Evolutionary conservation across 768 basidiomycete genomes (phyloP), one percentile per base, ranked within the genome.

Genomic region (Panellus pusillus): DNA sequence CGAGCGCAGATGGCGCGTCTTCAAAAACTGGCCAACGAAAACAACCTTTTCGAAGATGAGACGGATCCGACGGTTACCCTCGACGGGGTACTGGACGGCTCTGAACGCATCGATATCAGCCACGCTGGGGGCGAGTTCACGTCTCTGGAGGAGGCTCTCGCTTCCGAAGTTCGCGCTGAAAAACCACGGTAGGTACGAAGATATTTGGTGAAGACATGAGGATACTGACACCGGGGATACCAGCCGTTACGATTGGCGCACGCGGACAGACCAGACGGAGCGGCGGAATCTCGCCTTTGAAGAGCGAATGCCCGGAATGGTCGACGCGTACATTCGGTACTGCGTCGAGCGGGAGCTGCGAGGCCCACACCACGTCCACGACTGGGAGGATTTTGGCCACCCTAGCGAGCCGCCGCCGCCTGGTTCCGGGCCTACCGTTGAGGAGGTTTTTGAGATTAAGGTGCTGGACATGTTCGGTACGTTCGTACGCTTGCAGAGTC

Each of bases 401-500:
- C 3, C 32, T 2, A 7, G 32, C 32, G 14, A 7, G 14, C 3
- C 3, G 11, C 3, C 32, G 7, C 32, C 2, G 32, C 11, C 3
- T 6, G 32, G 14, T 8, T 8, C 32, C 32, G n/a, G n/a, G n/a
- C n/a, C 36, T 13, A 20, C 24, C 24, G 43, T 18, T 2, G 43
- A 44, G 43, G 43, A 28, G 35, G 27, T 52, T 15, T 42, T 19
- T 7, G 41, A 42, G 15, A 50, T 43, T 32, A 28, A 15, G 2
- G 50, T 44, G 27, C 42, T 52, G 36, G 50, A 52, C 37, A 24
- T 38, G 24, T 45, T 52, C 7, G 43, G 50, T 52, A 32, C 20
- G 43, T 38, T 6, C 42, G 20, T 31, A 9, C 24, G 28, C 32
- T 18, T 18, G 11, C 17, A 6, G 17, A 24, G n/a, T n/a, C 8